Evolutionary conservation across 306 rosid species (phyloP).

Genomic region (Medicago truncatula): DNA sequence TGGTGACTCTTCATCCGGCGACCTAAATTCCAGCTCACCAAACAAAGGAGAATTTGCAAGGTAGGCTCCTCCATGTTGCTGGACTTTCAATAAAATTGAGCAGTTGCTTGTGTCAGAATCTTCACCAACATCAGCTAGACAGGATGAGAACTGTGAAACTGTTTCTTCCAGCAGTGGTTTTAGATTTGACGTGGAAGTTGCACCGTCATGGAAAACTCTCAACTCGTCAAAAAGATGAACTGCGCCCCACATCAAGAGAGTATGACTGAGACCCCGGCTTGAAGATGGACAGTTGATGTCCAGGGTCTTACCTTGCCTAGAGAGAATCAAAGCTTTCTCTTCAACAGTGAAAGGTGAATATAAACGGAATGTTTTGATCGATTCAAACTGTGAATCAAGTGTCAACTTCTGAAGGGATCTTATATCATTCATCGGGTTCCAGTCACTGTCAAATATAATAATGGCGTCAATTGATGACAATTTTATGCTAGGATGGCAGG

Average conservation of each 20-base stretch:
- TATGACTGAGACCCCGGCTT: constrained; percentile 56
- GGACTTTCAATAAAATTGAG: constrained; percentile 57
- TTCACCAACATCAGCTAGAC: constrained; percentile 59
- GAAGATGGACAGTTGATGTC: constrained; percentile 55
- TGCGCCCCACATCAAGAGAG: constrained; percentile 85
- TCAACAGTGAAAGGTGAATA: constrained; percentile 82
- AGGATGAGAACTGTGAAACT: constrained; percentile 56
- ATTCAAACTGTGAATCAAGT: constrained; percentile 67
- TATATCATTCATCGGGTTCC: constrained; percentile 81
- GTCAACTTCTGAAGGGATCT: constrained; percentile 80
- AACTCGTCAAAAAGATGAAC: constrained; percentile 65
- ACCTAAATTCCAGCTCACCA: constrained; percentile 56
- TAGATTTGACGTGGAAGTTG: constrained; percentile 36
- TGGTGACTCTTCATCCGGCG: constrained; percentile 55
- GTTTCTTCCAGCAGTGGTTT: constrained; percentile 53
- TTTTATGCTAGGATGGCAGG: constrained; percentile 70
- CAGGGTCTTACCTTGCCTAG: constrained; percentile 69
- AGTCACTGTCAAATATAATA: constrained; percentile 87
- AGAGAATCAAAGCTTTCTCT: constrained; percentile 75
- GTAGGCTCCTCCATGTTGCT: constrained; percentile 71
- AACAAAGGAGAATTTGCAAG: constrained; percentile 47
- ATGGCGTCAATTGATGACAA: constrained; percentile 72
- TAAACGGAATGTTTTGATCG: constrained; percentile 75
- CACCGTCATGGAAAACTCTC: constrained; percentile 58
- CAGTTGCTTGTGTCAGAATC: constrained; percentile 46